Evolutionary conservation across 1,139 yeast genomes (phyloP), one percentile per base, ranked within the genome.

Genomic region (Taiozyma onychis): DNA sequence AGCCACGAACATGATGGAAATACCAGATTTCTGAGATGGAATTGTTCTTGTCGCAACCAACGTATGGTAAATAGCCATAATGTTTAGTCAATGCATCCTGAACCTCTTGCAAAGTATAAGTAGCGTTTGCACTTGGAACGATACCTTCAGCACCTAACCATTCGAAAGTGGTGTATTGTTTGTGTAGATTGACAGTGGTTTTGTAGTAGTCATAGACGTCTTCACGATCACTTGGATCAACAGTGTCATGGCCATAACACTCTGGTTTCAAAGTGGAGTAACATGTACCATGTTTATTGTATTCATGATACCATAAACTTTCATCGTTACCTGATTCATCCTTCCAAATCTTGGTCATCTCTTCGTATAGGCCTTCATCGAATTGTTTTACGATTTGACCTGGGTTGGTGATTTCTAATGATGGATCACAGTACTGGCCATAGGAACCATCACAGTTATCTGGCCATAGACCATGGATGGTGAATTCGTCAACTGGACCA

Each of bases 241-340:
- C 30, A 24, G 56, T 53, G 9, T 56, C 60, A 18, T 18, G 41
- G 11, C 70, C 63, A 34, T 63, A 64, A 65, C 97, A 90, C 3
- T 64, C 59, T 6, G 95, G 88, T 50, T 76, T 76, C 47, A 89
- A 72, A 0, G 97, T 88, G 46, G 81, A 78, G 71, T 90, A 81
- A 68, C 97, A 91, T 1, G 97, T 89, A 8, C 90, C 97, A 63
- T 91, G 98, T 67, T 91, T 91, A 71, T 90, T 90, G 75, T 80
- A 91, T 68, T 91, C 98, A 66, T 91, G 97, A 30, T 81, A 75
- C 97, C 98, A 91, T 51, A 91, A 73, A 16, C 76, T 68, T 54
- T 81, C 86, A 64, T 89, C 96, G 53, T 76, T 64, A 3, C 91
- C 91, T 52, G 81, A 80, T 65, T 76, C 78, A 62, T 86, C 83